Conservation (phyloP, 106 monocot species). For the Xerophyta viscosa region DNA sequence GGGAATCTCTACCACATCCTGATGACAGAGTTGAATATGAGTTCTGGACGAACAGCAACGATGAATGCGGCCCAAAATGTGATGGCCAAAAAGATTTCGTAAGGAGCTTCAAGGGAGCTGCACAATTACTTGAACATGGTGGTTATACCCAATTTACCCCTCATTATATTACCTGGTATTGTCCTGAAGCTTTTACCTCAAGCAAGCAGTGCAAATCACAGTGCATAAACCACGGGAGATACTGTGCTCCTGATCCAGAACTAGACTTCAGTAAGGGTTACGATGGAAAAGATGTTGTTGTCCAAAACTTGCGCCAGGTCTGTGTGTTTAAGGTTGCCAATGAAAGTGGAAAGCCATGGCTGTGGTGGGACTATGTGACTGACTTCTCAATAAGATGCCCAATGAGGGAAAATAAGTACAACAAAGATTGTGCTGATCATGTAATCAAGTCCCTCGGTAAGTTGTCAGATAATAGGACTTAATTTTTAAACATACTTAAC, state of each 20-base stretch:
- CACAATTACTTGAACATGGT: constrained; percentile 23
- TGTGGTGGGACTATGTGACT: constrained; percentile 40
- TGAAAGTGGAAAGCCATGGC: constrained; percentile 35
- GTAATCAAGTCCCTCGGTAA: constrained; percentile 26
- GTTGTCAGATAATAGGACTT: not conserved
- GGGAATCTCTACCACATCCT: constrained; percentile 34
- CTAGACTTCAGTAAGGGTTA: constrained; percentile 32
- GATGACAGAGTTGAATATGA: constrained; percentile 33
- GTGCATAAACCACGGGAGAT: constrained; percentile 39
- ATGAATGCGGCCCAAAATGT: constrained; percentile 42
- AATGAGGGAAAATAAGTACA: constrained; percentile 33
- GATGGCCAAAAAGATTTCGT: constrained; percentile 30
- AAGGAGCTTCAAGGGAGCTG: constrained; percentile 24
- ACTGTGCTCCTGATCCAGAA: constrained; percentile 37
- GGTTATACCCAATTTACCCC: constrained; percentile 36
- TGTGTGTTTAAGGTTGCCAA: constrained; percentile 30
- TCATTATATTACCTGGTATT: constrained; percentile 36
- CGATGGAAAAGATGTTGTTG: constrained; percentile 32
- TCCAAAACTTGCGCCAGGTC: constrained; percentile 28
- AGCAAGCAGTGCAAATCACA: constrained; percentile 37
- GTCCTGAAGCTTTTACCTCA: constrained; percentile 21
- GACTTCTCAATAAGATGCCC: constrained; percentile 34
- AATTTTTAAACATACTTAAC: not conserved
- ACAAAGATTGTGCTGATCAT: constrained; percentile 25
- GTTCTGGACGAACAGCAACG: constrained; percentile 38